Evolutionary conservation across 2,329 filamentous ascomycete genomes (phyloP).

Genomic region (Aureobasidium sp.): DNA sequence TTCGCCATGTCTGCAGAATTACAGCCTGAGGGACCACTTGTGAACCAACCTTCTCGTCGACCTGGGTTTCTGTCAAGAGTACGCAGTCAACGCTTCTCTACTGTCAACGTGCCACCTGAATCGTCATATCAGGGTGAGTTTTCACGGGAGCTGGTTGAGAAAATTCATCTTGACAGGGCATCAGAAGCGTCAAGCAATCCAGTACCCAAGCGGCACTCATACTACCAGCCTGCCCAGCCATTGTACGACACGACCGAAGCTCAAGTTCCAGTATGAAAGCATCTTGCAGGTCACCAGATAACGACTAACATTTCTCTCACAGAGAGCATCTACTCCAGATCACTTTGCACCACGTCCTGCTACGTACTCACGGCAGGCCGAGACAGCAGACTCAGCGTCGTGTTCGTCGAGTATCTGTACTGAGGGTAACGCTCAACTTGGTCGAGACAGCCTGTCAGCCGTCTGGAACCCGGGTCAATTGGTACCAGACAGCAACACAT

Average conservation of each 20-base stretch:
- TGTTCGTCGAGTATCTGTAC: conserved; percentile 2
- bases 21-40: neutral
- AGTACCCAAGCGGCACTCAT: conserved; percentile 12
- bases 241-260: conserved; percentile 11
- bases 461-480: conserved; percentile 11
- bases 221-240: conserved; percentile 13
- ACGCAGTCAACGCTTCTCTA: conserved; percentile 15
- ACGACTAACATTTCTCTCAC: neutral
- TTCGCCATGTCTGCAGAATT: neutral
- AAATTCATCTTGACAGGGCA: neutral
- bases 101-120: neutral
- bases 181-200: conserved; percentile 4
- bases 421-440: neutral
- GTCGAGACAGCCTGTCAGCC: neutral
- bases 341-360: neutral
- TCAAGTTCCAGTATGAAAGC: conserved; percentile 5
- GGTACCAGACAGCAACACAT: neutral
- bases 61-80: conserved; percentile 12
- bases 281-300: neutral
- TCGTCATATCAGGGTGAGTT: neutral
- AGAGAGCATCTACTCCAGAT: conserved; percentile 1
- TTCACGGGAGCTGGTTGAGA: neutral
- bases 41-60: neutral
- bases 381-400: neutral
- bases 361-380: neutral